phyloP scores from a whole-genome alignment of 73 alveolate species.

The Symbiodinium natans region DNA sequence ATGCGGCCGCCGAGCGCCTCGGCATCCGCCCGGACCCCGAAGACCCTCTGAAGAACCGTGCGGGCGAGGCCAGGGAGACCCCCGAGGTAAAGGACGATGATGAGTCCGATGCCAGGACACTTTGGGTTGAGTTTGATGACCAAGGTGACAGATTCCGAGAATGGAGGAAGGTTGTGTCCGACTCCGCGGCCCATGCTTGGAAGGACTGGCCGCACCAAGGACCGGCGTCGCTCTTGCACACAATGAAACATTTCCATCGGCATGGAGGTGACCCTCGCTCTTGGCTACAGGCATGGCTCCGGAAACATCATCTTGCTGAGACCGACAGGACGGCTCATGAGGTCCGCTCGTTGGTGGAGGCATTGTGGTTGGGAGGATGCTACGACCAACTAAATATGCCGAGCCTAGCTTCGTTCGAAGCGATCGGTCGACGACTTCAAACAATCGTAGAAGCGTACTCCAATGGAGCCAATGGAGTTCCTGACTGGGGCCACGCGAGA shows the following conservation, averaged over 20 bases:
- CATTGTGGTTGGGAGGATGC: neutral
- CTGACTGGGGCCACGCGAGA: constrained; percentile 22
- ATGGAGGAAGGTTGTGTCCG: neutral
- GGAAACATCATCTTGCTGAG: neutral
- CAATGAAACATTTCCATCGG: neutral
- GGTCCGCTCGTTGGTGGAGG: neutral
- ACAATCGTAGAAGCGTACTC: constrained; percentile 35
- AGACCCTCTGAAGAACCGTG: neutral
- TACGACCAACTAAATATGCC: constrained; percentile 37
- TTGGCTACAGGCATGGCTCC: constrained; percentile 21
- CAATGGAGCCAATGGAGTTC: neutral
- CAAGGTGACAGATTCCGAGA: neutral
- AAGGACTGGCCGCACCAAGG: constrained; percentile 35
- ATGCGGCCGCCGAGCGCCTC: neutral
- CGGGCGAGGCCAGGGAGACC: neutral
- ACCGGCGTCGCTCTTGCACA: neutral
- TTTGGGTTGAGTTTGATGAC: neutral
- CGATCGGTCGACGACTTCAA: neutral
- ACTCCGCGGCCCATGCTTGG: neutral
- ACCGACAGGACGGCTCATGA: constrained; percentile 3
- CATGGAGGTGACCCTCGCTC: neutral
- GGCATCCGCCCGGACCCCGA: neutral
- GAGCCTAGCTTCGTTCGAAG: neutral
- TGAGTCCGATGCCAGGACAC: neutral
- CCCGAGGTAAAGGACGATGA: neutral